Base-by-base conservation (phyloP, 129 eudicot genomes). In the Tanacetum coccineum region DNA sequence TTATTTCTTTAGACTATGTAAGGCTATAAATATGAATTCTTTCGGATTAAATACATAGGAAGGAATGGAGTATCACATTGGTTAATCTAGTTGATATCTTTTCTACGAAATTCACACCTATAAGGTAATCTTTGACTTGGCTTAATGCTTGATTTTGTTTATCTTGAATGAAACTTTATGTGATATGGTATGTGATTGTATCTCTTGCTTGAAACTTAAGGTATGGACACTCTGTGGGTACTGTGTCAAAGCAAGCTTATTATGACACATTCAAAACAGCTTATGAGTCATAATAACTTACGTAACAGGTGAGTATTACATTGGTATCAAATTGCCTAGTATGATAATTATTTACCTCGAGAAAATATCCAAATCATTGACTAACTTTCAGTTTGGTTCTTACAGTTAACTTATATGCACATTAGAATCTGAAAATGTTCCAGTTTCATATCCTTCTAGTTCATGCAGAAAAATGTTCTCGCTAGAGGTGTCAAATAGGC, bases 401-500 rank as follows among this genome's bases (percentile, higher is more conserved):
- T 9, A 46, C 4, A 36, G 66, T 30, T 17, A 13, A 60, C 45
- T 60, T 36, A 3, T 20, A 60, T 60, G 14, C 17, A 15, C 66
- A 60, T 30, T 60, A 30, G 22, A 32, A 60, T 60, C 66, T 60
- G 25, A 7, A 26, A 26, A 13, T 6, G 44, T 26, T 9, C 44
- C 13, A 58, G 19, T 6, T 58, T 26, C 19, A 13, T 13, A 39
- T 26, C 63, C 63, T 57, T 57, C 40, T 58, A 44, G 4, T 59
- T 59, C 46, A 59, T 59, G 46, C 22, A 26, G 46, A 59, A 46
- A 59, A 26, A 59, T 54, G 25, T 59, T 32, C 45, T 57, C 9
- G 6, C 62, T 22, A 57, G 15, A 25, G 28, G 62, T 32, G 13
- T 28, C 36, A 21, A 56, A 56, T 56, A 21, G 30, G 61, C 5